Evolutionary conservation across 768 basidiomycete genomes (phyloP).

Genomic region (Hygrocybe punicea): DNA sequence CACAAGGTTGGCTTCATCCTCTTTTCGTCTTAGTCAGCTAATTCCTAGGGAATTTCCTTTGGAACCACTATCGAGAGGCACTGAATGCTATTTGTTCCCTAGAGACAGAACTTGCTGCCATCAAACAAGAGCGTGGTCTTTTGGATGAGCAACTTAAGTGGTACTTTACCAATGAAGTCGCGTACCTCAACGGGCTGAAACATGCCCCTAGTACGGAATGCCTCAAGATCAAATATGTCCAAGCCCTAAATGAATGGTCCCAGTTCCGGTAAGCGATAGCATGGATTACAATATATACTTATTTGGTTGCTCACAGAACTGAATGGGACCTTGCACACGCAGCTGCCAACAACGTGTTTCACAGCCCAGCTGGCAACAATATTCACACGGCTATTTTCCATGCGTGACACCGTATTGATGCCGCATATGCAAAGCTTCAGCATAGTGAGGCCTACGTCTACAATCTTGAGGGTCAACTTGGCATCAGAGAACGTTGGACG

Average conservation of each 20-base stretch:
- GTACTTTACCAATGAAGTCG: background rate
- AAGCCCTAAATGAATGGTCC: background rate
- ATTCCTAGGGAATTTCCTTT: background rate
- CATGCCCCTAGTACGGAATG: background rate
- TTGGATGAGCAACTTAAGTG: background rate
- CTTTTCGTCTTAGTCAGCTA: too few species aligned
- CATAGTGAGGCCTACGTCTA: background rate
- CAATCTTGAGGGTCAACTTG: background rate
- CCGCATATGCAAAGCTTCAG: background rate
- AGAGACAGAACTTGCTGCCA: background rate
- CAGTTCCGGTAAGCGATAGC: background rate
- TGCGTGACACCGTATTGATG: background rate
- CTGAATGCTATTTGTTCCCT: background rate
- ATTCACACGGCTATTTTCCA: background rate
- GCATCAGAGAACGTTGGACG: background rate
- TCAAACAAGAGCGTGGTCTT: background rate
- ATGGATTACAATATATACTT: background rate
- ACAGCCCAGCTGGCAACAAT: background rate
- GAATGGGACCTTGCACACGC: background rate
- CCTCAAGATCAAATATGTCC: background rate
- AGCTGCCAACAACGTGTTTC: background rate
- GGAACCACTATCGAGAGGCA: background rate
- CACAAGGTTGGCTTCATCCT: conserved; percentile 17
- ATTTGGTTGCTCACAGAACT: background rate
- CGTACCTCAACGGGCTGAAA: background rate